Evolutionary conservation across 2,329 filamentous ascomycete genomes (phyloP), one percentile per base, ranked within the genome.

Genomic region (Aspergillus neotritici): DNA sequence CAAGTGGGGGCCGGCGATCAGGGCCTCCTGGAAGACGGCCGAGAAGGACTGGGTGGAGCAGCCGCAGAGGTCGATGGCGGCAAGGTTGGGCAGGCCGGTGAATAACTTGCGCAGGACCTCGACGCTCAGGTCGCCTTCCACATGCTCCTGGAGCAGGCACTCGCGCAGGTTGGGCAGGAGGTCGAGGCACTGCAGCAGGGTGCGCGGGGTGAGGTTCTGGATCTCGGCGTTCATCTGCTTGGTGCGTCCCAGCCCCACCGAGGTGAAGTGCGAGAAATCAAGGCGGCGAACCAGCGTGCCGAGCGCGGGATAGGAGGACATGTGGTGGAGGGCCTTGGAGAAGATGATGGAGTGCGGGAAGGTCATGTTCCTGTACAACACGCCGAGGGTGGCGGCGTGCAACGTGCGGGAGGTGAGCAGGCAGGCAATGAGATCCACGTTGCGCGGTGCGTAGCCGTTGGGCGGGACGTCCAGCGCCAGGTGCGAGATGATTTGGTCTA

Each of bases 221-320:
- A 86, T 86, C 64, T 85, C 78, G 15, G 78, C 76, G 46, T 87
- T 83, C 75, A 88, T 84, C 63, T 82, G 80, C 52, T 82, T 83
- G 12, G 84, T 87, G 48, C 79, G 78, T 59, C 89, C 88, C 50
- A 88, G 74, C 43, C 84, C 84, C 42, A 84, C 81, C 15, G 86
- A 86, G 62, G 87, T 90, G 68, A 90, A 90, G 71, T 90, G 86
- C 49, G 85, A 89, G 58, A 93, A 90, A 68, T 93, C 87, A 35
- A 91, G 71, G 39, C 87, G 83, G 45, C 84, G 81, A 34, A 91
- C 85, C 55, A 90, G 80, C 32, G 80, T 83, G 35, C 86, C 87
- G 41, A 90, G 73, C 7, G 80, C 73, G 2, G 80, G 78, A 61
- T 89, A 82, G 46, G 77, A 70, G 35, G 73, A 71, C 51, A 91